Evolutionary conservation across 768 basidiomycete genomes (phyloP).

Genomic region (Mycena belliarum): DNA sequence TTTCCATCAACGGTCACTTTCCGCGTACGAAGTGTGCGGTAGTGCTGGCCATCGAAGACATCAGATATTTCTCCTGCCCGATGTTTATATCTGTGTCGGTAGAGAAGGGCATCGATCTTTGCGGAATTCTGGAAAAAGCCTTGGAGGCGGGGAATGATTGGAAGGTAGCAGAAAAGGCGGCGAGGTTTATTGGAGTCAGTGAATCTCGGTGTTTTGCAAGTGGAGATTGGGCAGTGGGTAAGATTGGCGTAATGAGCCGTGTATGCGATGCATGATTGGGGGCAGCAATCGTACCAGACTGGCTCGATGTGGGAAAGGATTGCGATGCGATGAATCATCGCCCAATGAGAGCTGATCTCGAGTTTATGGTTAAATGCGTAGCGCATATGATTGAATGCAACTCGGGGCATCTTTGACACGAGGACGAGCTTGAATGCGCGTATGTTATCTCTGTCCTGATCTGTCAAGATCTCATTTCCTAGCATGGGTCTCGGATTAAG

Average conservation of each 20-base stretch:
- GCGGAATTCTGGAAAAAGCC: slow-evolving; percentile 20
- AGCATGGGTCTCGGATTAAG: too few relatives aligned
- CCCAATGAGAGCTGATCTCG: slow-evolving; percentile 28
- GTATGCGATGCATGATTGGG: too few relatives aligned
- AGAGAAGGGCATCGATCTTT: not conserved
- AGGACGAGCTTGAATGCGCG: not conserved
- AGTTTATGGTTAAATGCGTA: slow-evolving; percentile 27
- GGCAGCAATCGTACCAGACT: too few relatives aligned
- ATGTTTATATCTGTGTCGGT: too few relatives aligned
- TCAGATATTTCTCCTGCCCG: slow-evolving; percentile 25
- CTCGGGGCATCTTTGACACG: not conserved
- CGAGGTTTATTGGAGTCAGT: slow-evolving; percentile 5
- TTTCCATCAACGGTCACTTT: slow-evolving; percentile 31
- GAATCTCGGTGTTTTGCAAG: too few relatives aligned
- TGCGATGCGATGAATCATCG: slow-evolving; percentile 25
- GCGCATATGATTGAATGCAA: slow-evolving; percentile 25
- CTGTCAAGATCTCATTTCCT: not conserved
- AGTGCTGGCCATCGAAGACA: slow-evolving; percentile 37
- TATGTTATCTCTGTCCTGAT: not conserved
- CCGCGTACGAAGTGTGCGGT: slow-evolving; percentile 24
- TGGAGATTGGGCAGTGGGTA: too few relatives aligned
- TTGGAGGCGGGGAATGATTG: slow-evolving; percentile 31
- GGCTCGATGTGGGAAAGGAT: slow-evolving; percentile 25
- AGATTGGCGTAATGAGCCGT: too few relatives aligned
- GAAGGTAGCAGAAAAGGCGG: slow-evolving; percentile 29